Conservation (phyloP, 129 eudicot species). For the Artemisia tridentata region DNA sequence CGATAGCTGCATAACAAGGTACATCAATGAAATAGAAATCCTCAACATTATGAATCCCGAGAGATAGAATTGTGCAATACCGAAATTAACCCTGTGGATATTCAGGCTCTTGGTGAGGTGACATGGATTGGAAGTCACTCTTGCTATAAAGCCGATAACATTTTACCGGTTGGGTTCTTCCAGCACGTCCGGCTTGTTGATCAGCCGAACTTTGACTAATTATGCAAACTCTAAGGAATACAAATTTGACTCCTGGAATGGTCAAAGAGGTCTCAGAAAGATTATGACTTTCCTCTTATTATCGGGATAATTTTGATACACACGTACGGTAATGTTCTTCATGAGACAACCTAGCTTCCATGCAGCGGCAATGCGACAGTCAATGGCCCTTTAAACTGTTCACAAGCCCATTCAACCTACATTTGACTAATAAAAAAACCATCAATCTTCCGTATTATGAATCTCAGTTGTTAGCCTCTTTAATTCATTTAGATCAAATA, state of each 20-base stretch:
- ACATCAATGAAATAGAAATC: conserved; percentile 83
- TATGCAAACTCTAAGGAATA: conserved; percentile 62
- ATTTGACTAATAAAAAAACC: conserved; percentile 83
- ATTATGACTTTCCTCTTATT: conserved; percentile 79
- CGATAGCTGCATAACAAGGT: conserved; percentile 59
- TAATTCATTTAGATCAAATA: too few relatives aligned
- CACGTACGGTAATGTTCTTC: conserved; percentile 80
- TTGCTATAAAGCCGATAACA: conserved; percentile 77
- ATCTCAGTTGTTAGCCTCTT: too few relatives aligned
- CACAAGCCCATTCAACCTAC: conserved; percentile 98
- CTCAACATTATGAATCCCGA: conserved; percentile 53
- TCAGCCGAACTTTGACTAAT: conserved; percentile 90
- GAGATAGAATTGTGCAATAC: conserved; percentile 79
- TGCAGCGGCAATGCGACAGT: conserved; percentile 72
- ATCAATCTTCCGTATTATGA: conserved; percentile 59
- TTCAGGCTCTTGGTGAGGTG: conserved; percentile 80
- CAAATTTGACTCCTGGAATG: conserved; percentile 89
- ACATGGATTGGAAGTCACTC: conserved; percentile 54
- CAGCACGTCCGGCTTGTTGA: conserved; percentile 95
- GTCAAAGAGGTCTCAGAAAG: conserved; percentile 95
- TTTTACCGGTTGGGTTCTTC: conserved; percentile 85
- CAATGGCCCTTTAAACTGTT: conserved; percentile 45
- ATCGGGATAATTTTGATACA: conserved; percentile 53
- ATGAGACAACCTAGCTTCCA: conserved; percentile 68
- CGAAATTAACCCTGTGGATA: conserved; percentile 81